phyloP scores from a whole-genome alignment of 768 basidiomycete genomes.

The Termitomyces sp. region DNA sequence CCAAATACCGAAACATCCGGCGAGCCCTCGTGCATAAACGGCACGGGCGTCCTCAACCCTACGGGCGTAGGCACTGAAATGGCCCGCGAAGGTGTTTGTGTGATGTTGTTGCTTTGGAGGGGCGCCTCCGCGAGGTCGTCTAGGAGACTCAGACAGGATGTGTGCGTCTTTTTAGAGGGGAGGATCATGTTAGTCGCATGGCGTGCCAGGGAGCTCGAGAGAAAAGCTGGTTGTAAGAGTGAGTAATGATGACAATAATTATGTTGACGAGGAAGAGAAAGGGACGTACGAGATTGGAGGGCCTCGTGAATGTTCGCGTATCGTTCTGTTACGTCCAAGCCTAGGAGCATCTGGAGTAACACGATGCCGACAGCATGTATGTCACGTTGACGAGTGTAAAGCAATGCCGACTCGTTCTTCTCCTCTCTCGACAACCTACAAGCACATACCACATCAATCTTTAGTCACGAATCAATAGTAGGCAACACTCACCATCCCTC shows the following conservation, averaged over 20 bases:
- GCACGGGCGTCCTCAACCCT: slow-evolving; percentile 49
- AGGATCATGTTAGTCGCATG: slow-evolving; percentile 57
- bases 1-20: slow-evolving; percentile 71
- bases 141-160: slow-evolving; percentile 53
- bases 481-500: slow-evolving; percentile 36
- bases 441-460: not conserved
- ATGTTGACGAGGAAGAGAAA: not conserved
- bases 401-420: slow-evolving; percentile 65
- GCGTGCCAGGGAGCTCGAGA: slow-evolving; percentile 46
- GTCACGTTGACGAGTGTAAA: slow-evolving; percentile 74
- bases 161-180: slow-evolving; percentile 47
- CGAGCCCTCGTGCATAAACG: slow-evolving; percentile 37
- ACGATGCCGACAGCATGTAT: slow-evolving; percentile 79
- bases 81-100: slow-evolving; percentile 16
- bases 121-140: slow-evolving; percentile 47
- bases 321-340: slow-evolving; percentile 55
- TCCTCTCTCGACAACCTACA: slow-evolving; percentile 73
- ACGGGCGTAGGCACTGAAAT: slow-evolving; percentile 22
- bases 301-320: slow-evolving; percentile 54
- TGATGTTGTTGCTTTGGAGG: slow-evolving; percentile 19
- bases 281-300: slow-evolving; percentile 45
- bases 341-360: slow-evolving; percentile 82
- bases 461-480: not conserved
- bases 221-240: slow-evolving; percentile 31
- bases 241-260: not conserved